Conservation (phyloP, 1,139 yeast genomes). For the Kodamaea suecica region DNA sequence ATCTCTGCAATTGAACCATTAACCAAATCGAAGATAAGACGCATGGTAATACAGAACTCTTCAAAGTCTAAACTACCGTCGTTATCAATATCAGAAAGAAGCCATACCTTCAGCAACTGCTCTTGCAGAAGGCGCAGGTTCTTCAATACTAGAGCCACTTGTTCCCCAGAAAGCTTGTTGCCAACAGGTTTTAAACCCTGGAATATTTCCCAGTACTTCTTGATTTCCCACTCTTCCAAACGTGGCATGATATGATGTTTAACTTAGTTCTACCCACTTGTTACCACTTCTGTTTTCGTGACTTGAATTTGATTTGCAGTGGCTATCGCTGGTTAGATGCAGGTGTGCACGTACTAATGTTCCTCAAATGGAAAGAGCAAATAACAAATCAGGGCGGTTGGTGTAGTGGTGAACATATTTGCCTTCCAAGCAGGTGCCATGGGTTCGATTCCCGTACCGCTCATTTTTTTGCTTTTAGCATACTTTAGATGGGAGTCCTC, state of each 20-base stretch:
- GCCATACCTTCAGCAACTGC: slow-evolving; percentile 83
- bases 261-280: no score
- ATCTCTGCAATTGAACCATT: slow-evolving; percentile 64
- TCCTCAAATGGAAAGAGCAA: no score
- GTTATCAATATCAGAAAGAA: slow-evolving; percentile 84
- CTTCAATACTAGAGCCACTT: slow-evolving; percentile 81
- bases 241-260: no score
- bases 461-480: slow-evolving; percentile 35
- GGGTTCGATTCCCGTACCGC: slow-evolving; percentile 84
- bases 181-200: slow-evolving; percentile 78
- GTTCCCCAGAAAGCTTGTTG: slow-evolving; percentile 78
- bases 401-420: slow-evolving; percentile 53
- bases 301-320: no score
- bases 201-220: slow-evolving; percentile 96
- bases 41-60: slow-evolving; percentile 96
- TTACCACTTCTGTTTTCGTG: no score
- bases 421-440: slow-evolving; percentile 82
- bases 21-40: slow-evolving; percentile 85
- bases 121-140: slow-evolving; percentile 80
- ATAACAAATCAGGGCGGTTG: slow-evolving; percentile 39
- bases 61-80: slow-evolving; percentile 94
- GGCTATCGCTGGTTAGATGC: no score
- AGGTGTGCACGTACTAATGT: no score
- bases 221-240: slow-evolving; percentile 90
- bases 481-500: no score